Base-by-base conservation (phyloP, 352 stramenopile species). In the Nothophytophthora sp. region DNA sequence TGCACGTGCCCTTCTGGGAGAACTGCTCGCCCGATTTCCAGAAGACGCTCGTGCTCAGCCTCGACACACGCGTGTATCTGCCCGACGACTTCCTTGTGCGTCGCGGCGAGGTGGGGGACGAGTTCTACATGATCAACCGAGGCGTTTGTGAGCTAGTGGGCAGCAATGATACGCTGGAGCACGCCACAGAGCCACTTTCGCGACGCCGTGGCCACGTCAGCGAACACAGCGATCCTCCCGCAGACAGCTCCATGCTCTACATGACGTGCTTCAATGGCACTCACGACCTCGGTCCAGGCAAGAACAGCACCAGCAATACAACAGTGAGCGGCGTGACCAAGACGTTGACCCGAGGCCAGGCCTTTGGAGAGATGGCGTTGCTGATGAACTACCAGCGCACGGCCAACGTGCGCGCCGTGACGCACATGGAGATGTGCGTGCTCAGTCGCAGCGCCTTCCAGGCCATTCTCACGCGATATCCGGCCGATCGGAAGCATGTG, bases 121-220 rank as follows among this genome's bases (percentile, higher is more conserved):
- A 90, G 19, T 85, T 83, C 51, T 92, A 80, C 60, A 86, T 90
- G 54, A 68, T 92, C 11, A 85, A 90, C 33, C 70, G 73, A 0
- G 81, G 76, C 1, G 56, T 70, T 11, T 88, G 79, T 33, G 70
- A 88, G 41, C 48, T 88, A n/a, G n/a, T n/a, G n/a, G n/a, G n/a
- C 1, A 39, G 44, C 13, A 20, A 51, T 5, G 57, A 61, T 1
- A 15, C 44, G 1, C 55, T 73, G 11, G 57, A 47, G 34, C 61
- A 72, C 25, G 70, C n/a, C n/a, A 85, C 40, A 45, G 70, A 43
- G 41, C 37, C n/a, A 63, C 48, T 0, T 16, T 12, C 10, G n/a
- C 18, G 13, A 3, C 16, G 6, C 19, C 45, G 16, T 20, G 24
- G 35, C 50, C 35, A n/a, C 35, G 38, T n/a, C 40, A 55, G 38